These are phyloP conservation scores for Didymella pomorum DNA, from an alignment of 2,329 filamentous ascomycete genomes.

Conservation along the genomic window DNA sequence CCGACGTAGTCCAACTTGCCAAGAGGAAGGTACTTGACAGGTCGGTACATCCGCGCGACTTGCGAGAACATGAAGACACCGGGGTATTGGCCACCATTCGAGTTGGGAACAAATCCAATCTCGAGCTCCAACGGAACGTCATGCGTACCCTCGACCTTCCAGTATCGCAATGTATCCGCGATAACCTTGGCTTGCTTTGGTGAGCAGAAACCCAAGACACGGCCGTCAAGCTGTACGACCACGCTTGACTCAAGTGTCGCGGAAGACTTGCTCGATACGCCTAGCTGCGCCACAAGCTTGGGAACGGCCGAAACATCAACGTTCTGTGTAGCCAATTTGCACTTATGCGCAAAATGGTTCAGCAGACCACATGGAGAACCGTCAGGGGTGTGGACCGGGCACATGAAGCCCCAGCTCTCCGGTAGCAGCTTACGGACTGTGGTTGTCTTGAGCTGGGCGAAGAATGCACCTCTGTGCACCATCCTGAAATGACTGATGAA, in stretches of 20 bases:
- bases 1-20: constrained; percentile 89
- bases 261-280: constrained; percentile 77
- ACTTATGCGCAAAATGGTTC: constrained; percentile 96
- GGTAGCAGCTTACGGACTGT: constrained; percentile 94
- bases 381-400: constrained; percentile 96
- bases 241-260: constrained; percentile 84
- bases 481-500: constrained; percentile 99
- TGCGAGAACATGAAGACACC: constrained; percentile 93
- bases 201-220: constrained; percentile 87
- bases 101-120: constrained; percentile 88
- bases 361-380: constrained; percentile 92
- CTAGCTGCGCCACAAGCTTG: constrained; percentile 77
- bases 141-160: constrained; percentile 91
- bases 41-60: constrained; percentile 83
- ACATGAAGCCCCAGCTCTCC: constrained; percentile 98
- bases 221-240: constrained; percentile 88
- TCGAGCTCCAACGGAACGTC: constrained; percentile 84
- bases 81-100: constrained; percentile 91
- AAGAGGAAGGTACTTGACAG: constrained; percentile 89
- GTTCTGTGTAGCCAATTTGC: constrained; percentile 80
- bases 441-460: constrained; percentile 95
- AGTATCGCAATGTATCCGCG: constrained; percentile 86
- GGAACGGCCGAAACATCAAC: constrained; percentile 79
- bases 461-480: constrained; percentile 99
- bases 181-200: constrained; percentile 83